These are phyloP conservation scores for Eucalyptus marginata DNA, from an alignment of 345 rosid species.

Conservation along the genomic window DNA sequence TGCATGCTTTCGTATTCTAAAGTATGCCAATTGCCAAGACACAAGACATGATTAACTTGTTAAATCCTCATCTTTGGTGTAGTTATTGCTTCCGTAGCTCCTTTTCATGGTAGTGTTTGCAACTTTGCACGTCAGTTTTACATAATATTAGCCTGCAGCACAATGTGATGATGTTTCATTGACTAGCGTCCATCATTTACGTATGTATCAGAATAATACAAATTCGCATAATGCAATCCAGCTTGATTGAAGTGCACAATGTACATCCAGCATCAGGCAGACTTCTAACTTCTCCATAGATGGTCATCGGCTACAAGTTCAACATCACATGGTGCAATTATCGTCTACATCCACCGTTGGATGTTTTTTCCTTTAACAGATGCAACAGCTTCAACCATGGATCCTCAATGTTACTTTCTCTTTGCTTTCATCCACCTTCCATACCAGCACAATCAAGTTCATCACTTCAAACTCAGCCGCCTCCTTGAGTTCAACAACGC, in stretches of 20 bases:
- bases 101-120: not conserved
- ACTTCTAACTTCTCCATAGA: too few species aligned
- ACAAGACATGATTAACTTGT: not conserved
- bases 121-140: not conserved
- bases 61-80: too few species aligned
- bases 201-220: not conserved
- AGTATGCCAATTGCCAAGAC: fast-evolving
- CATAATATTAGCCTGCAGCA: not conserved
- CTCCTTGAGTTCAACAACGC: too few species aligned
- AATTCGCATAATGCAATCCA: not conserved
- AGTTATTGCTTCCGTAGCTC: not conserved
- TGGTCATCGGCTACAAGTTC: too few species aligned
- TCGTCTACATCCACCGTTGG: not conserved
- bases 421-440: not conserved
- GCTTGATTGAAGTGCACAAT: not conserved
- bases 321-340: not conserved
- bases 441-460: not conserved
- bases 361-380: not conserved
- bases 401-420: not conserved
- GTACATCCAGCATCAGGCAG: not conserved
- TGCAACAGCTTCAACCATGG: not conserved
- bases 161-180: not conserved
- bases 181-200: not conserved
- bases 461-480: not conserved
- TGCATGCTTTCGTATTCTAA: not conserved